Evolutionary conservation across 176 grass and related monocot genomes (phyloP).

Genomic region (Avena insularis): DNA sequence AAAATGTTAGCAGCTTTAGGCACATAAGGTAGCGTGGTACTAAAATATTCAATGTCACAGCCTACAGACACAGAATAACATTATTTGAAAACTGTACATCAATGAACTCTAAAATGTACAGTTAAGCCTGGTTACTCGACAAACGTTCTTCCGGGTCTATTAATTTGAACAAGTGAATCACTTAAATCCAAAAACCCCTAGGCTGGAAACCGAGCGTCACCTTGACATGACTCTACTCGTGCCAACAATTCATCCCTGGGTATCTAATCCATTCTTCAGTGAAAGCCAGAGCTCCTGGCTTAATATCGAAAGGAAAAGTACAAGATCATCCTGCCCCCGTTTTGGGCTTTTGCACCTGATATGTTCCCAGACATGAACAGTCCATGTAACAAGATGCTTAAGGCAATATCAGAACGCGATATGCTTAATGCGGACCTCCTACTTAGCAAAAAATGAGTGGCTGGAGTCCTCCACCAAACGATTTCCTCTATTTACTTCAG

Average conservation of each 20-base stretch:
- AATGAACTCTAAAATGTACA: neutral
- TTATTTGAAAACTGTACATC: no score
- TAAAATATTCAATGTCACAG: no score
- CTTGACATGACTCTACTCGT: neutral
- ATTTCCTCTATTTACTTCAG: slow-evolving; percentile 16
- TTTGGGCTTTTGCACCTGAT: neutral
- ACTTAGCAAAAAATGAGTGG: slow-evolving; percentile 4
- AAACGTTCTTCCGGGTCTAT: neutral
- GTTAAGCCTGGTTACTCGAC: neutral
- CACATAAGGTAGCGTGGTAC: no score
- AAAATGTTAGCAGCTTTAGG: no score
- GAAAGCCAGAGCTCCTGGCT: neutral
- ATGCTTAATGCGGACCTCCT: neutral
- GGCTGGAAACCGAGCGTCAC: neutral
- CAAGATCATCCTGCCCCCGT: neutral
- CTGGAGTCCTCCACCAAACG: slow-evolving; percentile 10
- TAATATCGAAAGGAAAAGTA: neutral
- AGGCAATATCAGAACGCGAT: neutral
- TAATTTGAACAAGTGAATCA: neutral
- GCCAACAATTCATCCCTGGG: neutral
- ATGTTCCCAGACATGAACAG: neutral
- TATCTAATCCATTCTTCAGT: neutral
- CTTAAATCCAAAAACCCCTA: neutral
- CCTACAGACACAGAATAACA: no score
- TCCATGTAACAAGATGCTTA: neutral